Evolutionary conservation across 352 stramenopile species (phyloP), one percentile per base, ranked within the genome.

Genomic region (Phytophthora rubi): DNA sequence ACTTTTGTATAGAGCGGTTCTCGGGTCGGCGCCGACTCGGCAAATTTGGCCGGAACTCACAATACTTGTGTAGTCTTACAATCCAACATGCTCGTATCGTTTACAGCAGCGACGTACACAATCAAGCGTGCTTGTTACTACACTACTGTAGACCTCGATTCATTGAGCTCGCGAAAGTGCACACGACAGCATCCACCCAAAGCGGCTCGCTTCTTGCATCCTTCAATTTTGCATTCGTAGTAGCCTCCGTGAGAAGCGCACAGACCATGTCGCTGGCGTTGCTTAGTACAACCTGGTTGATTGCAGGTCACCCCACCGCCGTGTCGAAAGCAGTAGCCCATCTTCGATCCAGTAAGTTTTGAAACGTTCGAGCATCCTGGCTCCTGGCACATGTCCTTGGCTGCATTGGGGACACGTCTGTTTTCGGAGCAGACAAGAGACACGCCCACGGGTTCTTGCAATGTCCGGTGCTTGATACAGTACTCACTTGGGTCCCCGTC

Each of bases 311-410:
- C 15, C 9, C 52, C 61, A 8, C 52, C 51, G 26, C 39, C 61
- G 28, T 62, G 61, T 21, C 28, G 52, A 23, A 68, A 68, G 16
- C 51, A 68, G 30, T 51, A 68, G 3, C 61, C 61, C 6, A 33
- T 53, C 21, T 47, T 55, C 15, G 32, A 8, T 10, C 32, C 30
- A n/a, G 15, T 21, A 44, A n/a, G 6, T 51, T 45, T 53, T 26
- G 23, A 23, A 13, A 51, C 6, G 4, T 44, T 66, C 6, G 16
- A 16, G 12, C 59, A 66, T 18, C 51, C 49, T 23, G 49, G 49
- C 28, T 57, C 49, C 33, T 45, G 32, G 48, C 59, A 65, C 35
- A 56, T 9, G 21, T 18, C 15, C 0, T 28, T 18, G 18, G 16
- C 1, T 48, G 15, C 42, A 21, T 48, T 21, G 42, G 16, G n/a